A percentile compares a stretch with the other conserved stretches of the same genome.
Conservation (phyloP, 2,329 filamentous ascomycete genomes). For the Coniochaeta sp. region DNA sequence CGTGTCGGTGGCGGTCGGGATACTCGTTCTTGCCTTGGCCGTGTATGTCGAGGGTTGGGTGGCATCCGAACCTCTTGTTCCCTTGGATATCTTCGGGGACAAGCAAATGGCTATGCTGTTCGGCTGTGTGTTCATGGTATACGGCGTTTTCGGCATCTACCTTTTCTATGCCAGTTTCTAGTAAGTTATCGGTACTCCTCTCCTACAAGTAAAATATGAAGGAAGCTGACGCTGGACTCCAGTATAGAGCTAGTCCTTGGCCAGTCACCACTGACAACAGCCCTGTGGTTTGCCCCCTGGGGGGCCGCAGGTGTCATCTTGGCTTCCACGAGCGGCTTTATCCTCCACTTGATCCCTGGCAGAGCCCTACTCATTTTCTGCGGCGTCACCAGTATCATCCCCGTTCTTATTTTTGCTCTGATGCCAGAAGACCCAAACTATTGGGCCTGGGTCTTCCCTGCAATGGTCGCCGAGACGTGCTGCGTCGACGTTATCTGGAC, state of each 20-base stretch:
- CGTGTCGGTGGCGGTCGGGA: conserved; percentile 55
- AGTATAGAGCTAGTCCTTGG: conserved; percentile 42
- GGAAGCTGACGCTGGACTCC: conserved; percentile 28
- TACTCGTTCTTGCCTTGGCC: conserved; percentile 49
- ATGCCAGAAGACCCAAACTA: conserved; percentile 45
- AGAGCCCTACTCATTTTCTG: conserved; percentile 41
- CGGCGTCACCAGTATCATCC: conserved; percentile 38
- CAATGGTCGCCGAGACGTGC: conserved; percentile 52
- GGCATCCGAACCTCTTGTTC: conserved; percentile 60
- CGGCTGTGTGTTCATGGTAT: conserved; percentile 53
- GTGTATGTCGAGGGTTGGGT: conserved; percentile 69
- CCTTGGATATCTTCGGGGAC: conserved; percentile 60
- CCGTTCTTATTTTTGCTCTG: conserved; percentile 45
- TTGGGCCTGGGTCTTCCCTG: conserved; percentile 59
- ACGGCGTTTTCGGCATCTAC: conserved; percentile 60
- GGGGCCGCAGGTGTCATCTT: conserved; percentile 48
- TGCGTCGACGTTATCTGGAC: conserved; percentile 62
- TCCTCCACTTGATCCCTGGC: conserved; percentile 43
- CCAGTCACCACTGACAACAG: conserved; percentile 39
- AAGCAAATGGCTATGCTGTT: conserved; percentile 61
- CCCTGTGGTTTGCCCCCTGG: conserved; percentile 48
- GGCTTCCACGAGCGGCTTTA: conserved; percentile 37
- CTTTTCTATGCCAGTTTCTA: conserved; percentile 60
- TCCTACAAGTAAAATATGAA: not conserved
- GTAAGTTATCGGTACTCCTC: conserved; percentile 26